phyloP scores from a whole-genome alignment of 352 stramenopile species.

The Phytopythium litorale region DNA sequence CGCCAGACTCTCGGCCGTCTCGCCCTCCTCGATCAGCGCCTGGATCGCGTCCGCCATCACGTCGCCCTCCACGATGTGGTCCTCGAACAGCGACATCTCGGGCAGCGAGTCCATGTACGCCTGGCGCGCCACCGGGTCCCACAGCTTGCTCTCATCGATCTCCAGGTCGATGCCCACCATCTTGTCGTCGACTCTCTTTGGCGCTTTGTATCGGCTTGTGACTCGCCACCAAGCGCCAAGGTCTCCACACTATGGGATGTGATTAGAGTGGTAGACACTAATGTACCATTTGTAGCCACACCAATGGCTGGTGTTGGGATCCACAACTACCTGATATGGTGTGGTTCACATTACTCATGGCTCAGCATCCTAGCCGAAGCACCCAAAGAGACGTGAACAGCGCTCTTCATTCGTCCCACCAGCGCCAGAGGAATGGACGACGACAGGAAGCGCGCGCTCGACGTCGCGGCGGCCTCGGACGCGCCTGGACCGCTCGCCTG shows the following conservation, averaged over 20 bases:
- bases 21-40: slow-evolving; percentile 82
- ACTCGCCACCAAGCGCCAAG: neutral
- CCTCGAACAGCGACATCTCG: slow-evolving; percentile 87
- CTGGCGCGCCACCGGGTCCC: slow-evolving; percentile 71
- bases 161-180: slow-evolving; percentile 86
- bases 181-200: neutral
- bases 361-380: neutral
- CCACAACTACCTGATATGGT: neutral
- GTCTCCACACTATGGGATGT: neutral
- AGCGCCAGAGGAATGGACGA: slow-evolving; percentile 13
- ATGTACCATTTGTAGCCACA: neutral
- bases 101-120: slow-evolving; percentile 83
- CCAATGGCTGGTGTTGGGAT: slow-evolving; percentile 1
- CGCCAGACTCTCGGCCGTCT: slow-evolving; percentile 82
- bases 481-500: slow-evolving; percentile 20
- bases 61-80: slow-evolving; percentile 84
- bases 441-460: slow-evolving; percentile 31
- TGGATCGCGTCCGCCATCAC: slow-evolving; percentile 86
- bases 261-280: neutral
- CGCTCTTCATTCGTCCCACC: neutral
- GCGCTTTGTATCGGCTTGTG: neutral
- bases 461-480: slow-evolving; percentile 9
- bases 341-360: neutral
- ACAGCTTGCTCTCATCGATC: slow-evolving; percentile 86
- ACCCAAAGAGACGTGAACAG: neutral